Evolutionary conservation across 2,329 filamentous ascomycete species (phyloP), one percentile per base, ranked within the genome.

Genomic region (Ceratocystis lukuohia): DNA sequence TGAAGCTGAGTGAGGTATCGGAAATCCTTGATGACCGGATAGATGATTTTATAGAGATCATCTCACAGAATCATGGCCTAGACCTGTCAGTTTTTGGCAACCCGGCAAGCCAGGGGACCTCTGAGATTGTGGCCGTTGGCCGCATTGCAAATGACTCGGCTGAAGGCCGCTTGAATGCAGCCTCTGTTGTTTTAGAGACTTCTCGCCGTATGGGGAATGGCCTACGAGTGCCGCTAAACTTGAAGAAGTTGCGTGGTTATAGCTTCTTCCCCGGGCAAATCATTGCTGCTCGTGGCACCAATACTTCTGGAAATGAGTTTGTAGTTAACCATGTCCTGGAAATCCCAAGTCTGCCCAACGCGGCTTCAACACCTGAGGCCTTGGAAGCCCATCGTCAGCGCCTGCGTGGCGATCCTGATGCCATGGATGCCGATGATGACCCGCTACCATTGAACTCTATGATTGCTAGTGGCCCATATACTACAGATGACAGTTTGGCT

Each of bases 221-320:
- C 3, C 78, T 89, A 67, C 84, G 94, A 67, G 84, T 96, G 37
- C 89, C 91, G 3, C 76, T 99, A 20, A 89, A 90, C 70, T 78
- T 96, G 67, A 83, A 88, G 68, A 82, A 82, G 1, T 74, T 96
- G 1, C 77, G 80, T 37, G 70, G 82, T 1, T 94, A 88, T 76
- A 88, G 90, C 73, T 90, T 97, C 78, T 97, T 97, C 74, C 94
- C 93, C 0, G 94, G 94, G 5, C 92, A 97, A 73, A 91, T 97
- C 64, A 90, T 96, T 37, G 94, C 93, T 5, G 76, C 97, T 33
- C 83, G 83, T 69, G 94, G 94, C 6, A 91, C 86, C 71, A 99
- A 99, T 73, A 86, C 91, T 22, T 91, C 90, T 0, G 93, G 93
- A 0, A 82, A 86, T 46, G 87, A 89, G 71, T 96, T 97, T 71